Conservation (phyloP, 2,329 filamentous ascomycete genomes). For the Didymella sp. region DNA sequence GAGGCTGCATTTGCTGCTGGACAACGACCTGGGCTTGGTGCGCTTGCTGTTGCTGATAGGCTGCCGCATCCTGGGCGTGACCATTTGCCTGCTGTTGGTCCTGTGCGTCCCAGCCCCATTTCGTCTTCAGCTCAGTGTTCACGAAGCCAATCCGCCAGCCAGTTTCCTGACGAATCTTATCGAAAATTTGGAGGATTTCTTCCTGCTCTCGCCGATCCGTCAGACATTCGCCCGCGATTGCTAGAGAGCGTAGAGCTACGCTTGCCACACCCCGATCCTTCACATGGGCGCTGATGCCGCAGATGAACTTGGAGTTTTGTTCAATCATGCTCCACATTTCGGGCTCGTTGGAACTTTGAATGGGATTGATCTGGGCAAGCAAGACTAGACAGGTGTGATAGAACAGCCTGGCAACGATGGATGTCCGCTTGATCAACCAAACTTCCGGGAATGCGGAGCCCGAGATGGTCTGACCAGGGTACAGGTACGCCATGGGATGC, state of each 20-base stretch:
- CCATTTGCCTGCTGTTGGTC: slow-evolving; percentile 44
- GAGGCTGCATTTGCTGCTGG: slow-evolving; percentile 22
- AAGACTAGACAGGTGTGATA: slow-evolving; percentile 88
- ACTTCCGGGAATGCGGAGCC: slow-evolving; percentile 85
- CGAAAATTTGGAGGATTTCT: slow-evolving; percentile 79
- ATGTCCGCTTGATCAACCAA: slow-evolving; percentile 84
- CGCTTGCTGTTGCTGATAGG: slow-evolving; percentile 31
- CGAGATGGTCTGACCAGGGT: slow-evolving; percentile 69
- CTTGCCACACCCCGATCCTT: slow-evolving; percentile 80
- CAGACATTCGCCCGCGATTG: slow-evolving; percentile 77
- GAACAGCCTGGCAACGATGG: slow-evolving; percentile 82
- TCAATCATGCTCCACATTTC: slow-evolving; percentile 75
- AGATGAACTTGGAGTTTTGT: slow-evolving; percentile 82
- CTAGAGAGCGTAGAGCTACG: slow-evolving; percentile 79
- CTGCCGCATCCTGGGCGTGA: slow-evolving; percentile 28
- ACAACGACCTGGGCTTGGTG: slow-evolving; percentile 22
- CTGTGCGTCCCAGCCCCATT: slow-evolving; percentile 73
- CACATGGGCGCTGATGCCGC: slow-evolving; percentile 85
- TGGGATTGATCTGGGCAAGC: slow-evolving; percentile 79
- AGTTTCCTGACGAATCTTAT: slow-evolving; percentile 75
- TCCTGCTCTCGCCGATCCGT: slow-evolving; percentile 74
- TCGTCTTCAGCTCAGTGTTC: slow-evolving; percentile 73
- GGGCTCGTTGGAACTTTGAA: slow-evolving; percentile 64
- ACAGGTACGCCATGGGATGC: slow-evolving; percentile 81
- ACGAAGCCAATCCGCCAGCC: slow-evolving; percentile 79